Conservation (phyloP, 2,329 filamentous ascomycete species). For the Dactylella cylindrospora region DNA sequence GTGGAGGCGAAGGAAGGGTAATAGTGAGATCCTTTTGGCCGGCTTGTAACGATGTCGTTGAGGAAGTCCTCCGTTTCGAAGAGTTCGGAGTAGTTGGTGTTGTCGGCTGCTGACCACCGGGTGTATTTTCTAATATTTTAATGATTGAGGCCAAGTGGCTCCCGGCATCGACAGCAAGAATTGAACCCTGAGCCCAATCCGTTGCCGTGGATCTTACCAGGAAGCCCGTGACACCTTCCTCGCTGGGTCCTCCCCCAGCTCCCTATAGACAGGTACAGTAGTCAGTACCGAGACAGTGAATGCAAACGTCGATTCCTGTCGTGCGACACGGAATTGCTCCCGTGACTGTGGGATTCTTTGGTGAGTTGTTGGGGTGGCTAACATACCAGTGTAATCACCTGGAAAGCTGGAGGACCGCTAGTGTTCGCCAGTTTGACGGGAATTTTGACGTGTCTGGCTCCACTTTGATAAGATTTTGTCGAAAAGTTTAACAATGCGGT, state of each 20-base stretch:
- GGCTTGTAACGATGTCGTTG: not conserved
- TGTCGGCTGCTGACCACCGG: constrained; percentile 52
- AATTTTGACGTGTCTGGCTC: constrained; percentile 32
- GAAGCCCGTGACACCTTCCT: constrained; percentile 86
- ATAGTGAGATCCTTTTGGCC: constrained; percentile 6
- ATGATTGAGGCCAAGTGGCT: constrained; percentile 83
- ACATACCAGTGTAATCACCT: constrained; percentile 43
- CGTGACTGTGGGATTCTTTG: not conserved
- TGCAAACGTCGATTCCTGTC: not conserved
- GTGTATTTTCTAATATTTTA: constrained; percentile 67
- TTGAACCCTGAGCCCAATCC: constrained; percentile 76
- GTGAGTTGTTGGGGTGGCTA: not conserved
- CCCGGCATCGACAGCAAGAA: constrained; percentile 91
- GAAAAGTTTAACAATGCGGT: not conserved
- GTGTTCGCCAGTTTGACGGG: constrained; percentile 43
- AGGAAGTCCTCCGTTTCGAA: constrained; percentile 18
- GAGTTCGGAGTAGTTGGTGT: constrained; percentile 44
- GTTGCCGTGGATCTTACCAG: constrained; percentile 78
- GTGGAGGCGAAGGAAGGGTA: constrained; percentile 6
- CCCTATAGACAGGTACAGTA: constrained; percentile 54
- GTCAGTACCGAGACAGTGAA: constrained; percentile 6
- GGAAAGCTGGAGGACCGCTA: constrained; percentile 43
- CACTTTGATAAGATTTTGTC: constrained; percentile 34
- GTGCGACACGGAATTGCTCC: constrained; percentile 11
- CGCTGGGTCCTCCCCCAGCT: constrained; percentile 81